Evolutionary conservation across 441 rosid genomes (phyloP).

Genomic region (Gossypium gossypioides): DNA sequence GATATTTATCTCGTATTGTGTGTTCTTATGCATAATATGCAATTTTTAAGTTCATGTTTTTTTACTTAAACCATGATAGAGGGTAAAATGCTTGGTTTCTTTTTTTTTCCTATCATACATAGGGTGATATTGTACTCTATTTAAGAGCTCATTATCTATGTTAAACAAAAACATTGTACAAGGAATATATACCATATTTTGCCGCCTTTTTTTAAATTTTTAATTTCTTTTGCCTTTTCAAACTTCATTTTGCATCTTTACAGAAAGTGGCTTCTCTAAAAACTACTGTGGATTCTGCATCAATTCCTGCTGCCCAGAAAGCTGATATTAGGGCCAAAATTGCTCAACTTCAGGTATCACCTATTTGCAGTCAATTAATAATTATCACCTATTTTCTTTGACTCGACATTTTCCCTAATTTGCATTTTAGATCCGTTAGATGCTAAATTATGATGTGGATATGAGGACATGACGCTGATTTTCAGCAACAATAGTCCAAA

Average conservation of each 20-base stretch:
- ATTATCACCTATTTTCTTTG: neutral
- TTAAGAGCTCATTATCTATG: neutral
- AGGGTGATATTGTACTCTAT: neutral
- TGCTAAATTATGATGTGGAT: neutral
- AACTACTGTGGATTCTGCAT: slow-evolving; percentile 57
- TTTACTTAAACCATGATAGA: neutral
- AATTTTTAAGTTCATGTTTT: neutral
- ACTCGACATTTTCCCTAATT: neutral
- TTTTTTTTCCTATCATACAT: neutral
- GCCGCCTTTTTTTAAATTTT: neutral
- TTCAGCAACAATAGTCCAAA: neutral
- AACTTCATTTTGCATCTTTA: slow-evolving; percentile 4
- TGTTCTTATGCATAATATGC: neutral
- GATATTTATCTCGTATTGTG: neutral
- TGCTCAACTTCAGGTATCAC: slow-evolving; percentile 58
- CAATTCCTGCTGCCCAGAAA: slow-evolving; percentile 81
- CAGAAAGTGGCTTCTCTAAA: slow-evolving; percentile 81
- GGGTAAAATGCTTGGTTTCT: neutral
- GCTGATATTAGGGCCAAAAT: slow-evolving; percentile 78
- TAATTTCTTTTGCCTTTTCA: neutral
- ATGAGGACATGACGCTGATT: neutral
- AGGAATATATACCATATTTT: neutral
- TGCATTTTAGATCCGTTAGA: neutral
- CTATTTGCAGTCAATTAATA: neutral
- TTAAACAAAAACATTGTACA: neutral